Evolutionary conservation across 345 rosid species (phyloP).

Genomic region (Linum tenue): DNA sequence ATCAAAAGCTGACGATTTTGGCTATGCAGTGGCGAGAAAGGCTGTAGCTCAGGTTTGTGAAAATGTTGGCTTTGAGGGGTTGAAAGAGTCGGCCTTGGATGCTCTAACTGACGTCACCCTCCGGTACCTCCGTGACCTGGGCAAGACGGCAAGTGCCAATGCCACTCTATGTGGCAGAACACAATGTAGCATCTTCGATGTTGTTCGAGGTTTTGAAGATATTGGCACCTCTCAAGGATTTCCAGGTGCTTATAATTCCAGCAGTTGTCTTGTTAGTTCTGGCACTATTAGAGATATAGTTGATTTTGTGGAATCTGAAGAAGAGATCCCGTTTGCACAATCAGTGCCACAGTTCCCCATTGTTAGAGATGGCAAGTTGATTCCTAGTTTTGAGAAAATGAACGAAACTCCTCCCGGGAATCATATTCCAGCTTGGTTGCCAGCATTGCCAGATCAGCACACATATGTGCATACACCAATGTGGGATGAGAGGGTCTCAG

Average conservation of each 20-base stretch:
- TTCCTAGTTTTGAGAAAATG: slow-evolving; percentile 73
- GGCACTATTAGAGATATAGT: slow-evolving; percentile 40
- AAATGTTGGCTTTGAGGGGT: slow-evolving; percentile 60
- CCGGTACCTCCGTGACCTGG: slow-evolving; percentile 57
- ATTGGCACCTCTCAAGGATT: slow-evolving; percentile 30
- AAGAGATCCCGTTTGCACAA: slow-evolving; percentile 64
- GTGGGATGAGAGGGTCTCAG: slow-evolving; percentile 70
- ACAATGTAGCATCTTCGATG: slow-evolving; percentile 68
- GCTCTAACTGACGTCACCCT: slow-evolving; percentile 55
- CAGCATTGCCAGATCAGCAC: slow-evolving; percentile 94
- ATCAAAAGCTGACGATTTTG: slow-evolving; percentile 50
- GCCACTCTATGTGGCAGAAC: slow-evolving; percentile 80
- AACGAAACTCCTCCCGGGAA: slow-evolving; percentile 72
- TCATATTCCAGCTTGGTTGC: slow-evolving; percentile 85
- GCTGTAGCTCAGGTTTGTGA: slow-evolving; percentile 82
- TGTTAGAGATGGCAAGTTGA: slow-evolving; percentile 34
- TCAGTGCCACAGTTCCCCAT: slow-evolving; percentile 64
- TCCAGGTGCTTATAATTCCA: slow-evolving; percentile 25
- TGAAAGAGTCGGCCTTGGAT: slow-evolving; percentile 62
- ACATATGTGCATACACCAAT: slow-evolving; percentile 68
- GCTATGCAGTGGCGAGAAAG: slow-evolving; percentile 50
- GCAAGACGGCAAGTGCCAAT: slow-evolving; percentile 47
- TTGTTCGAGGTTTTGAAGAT: slow-evolving; percentile 62
- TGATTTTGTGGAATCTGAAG: slow-evolving; percentile 36
- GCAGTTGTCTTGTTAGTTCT: slow-evolving; percentile 35